These are phyloP conservation scores for Glomus cerebriforme DNA, from an alignment of 192 early-diverging fungal species.

Conservation along the genomic window DNA sequence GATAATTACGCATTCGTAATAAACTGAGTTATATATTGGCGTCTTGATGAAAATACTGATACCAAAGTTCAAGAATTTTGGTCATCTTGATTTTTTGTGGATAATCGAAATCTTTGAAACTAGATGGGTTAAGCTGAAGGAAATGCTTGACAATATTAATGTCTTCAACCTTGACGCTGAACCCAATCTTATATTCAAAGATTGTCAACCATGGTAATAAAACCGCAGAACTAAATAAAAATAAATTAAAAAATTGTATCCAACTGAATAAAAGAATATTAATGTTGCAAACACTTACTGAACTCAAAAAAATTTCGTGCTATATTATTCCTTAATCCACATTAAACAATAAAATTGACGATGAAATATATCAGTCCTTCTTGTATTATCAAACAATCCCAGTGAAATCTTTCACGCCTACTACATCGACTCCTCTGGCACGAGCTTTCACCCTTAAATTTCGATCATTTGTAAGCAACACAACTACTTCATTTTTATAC, in stretches of 20 bases:
- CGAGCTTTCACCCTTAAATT: conserved; percentile 61
- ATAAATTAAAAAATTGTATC: too few relatives aligned
- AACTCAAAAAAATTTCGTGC: neutral
- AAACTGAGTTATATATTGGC: too few relatives aligned
- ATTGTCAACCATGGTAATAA: neutral
- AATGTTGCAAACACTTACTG: neutral
- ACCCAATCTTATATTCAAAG: neutral
- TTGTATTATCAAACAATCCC: neutral
- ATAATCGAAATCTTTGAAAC: neutral
- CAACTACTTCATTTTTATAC: conserved; percentile 19
- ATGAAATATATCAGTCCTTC: neutral
- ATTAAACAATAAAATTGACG: neutral
- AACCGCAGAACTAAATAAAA: too few relatives aligned
- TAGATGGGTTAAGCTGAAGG: neutral
- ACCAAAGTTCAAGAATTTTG: neutral
- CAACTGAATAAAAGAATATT: too few relatives aligned
- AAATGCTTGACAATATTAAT: neutral
- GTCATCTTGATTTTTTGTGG: neutral
- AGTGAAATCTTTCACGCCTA: conserved; percentile 40
- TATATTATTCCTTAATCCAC: neutral
- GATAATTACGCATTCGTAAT: too few relatives aligned
- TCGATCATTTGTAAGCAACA: conserved; percentile 59
- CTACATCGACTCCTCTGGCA: conserved; percentile 52
- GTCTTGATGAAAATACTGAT: neutral
- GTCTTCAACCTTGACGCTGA: neutral